These are phyloP conservation scores for Bruguiera hainesii DNA, from an alignment of 441 rosid species.

Conservation along the genomic window DNA sequence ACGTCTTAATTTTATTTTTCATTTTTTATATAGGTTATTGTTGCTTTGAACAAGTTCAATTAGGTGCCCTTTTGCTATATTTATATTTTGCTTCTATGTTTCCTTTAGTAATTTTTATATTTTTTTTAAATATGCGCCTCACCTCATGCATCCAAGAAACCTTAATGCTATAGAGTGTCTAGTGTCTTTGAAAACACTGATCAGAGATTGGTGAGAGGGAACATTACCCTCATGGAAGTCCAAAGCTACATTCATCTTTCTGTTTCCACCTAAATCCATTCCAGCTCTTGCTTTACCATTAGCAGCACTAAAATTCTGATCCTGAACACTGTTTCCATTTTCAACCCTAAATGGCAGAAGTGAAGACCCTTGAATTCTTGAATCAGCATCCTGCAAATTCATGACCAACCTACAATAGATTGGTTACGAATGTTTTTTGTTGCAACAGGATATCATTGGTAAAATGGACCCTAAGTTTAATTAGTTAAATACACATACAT, in stretches of 20 bases:
- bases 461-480: neutral
- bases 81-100: too few relatives aligned
- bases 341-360: conserved; percentile 23
- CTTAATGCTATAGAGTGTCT: too few relatives aligned
- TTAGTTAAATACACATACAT: conserved; percentile 14
- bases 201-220: conserved; percentile 19
- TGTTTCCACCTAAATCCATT: conserved; percentile 17
- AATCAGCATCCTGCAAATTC: conserved; percentile 34
- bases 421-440: neutral
- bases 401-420: conserved; percentile 6
- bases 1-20: too few relatives aligned
- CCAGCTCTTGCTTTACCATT: conserved; percentile 17
- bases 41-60: too few relatives aligned
- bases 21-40: too few relatives aligned
- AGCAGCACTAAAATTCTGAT: conserved; percentile 15
- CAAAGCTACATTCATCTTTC: conserved; percentile 27
- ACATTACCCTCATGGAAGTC: conserved; percentile 21
- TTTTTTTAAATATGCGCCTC: too few relatives aligned
- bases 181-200: too few relatives aligned
- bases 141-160: too few relatives aligned
- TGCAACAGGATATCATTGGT: neutral
- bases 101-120: too few relatives aligned
- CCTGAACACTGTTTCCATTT: conserved; percentile 22
- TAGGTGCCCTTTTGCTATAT: too few relatives aligned
- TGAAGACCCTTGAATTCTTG: conserved; percentile 31